Base-by-base conservation (phyloP, 305 asterid genomes). In the Solanum hybrid region DNA sequence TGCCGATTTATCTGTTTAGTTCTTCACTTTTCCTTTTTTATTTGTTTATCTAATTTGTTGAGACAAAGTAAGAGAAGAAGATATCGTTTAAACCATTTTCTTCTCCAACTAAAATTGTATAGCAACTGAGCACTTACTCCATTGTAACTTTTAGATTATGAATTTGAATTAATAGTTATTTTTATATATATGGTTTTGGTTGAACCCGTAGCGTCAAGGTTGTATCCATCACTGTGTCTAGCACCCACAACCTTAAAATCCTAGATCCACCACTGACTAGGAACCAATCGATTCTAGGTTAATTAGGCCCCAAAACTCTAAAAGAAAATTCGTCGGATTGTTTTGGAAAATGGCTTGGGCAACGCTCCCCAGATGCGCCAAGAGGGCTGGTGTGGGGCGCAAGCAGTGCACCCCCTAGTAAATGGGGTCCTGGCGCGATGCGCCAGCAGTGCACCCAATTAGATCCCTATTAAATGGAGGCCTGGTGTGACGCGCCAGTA, bases 291-390 rank as follows among this genome's bases (percentile, higher is more conserved):
- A 11, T 40, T 40, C 51, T 40, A 40, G 14, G 14, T 40, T 40
- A 40, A 11, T 40, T 40, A 3, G 51, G 51, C 16, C 51, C 5
- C 51, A 40, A 40, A 40, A 40, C 51, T 40, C 5, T 40, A 40
- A 10, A 40, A 3, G 1, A 40, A 40, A 40, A 11, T 11, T 40
- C 5, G 0, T 40, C 2, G 14, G 2, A 40, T 40, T 40, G 2
- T 40, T 40, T 40, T 40, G 51, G 5, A 40, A 40, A 40, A 40
- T 11, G 14, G 5, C 5, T 11, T 40, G 51, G 14, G 46, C 3
- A 0, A 10, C 5, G 14, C 46, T 0, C 1, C 2, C 0, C 14
- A 40, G 2, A 40, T 40, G 1, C 5, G 14, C 46, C 46, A 40
- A 40, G 14, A 40, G 14, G 5, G 46, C 14, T 40, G 14, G 14